Evolutionary conservation across 2,329 filamentous ascomycete species (phyloP).

Genomic region (Colletotrichum tamarilloi): DNA sequence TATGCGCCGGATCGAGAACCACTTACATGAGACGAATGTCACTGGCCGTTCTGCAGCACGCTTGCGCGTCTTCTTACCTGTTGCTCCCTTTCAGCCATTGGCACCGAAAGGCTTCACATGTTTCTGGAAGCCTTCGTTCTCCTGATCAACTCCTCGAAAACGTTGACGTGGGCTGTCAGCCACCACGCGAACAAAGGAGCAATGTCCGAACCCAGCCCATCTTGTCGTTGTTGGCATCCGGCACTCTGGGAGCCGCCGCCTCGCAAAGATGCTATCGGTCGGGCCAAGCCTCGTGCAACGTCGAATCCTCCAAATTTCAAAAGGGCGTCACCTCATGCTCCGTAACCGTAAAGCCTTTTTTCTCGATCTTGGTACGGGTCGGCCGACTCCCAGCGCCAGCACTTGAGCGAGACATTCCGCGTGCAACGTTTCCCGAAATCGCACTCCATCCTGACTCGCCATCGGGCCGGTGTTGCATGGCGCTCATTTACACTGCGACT

Average conservation of each 20-base stretch:
- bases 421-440: constrained; percentile 6
- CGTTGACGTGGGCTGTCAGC: not conserved
- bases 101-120: not conserved
- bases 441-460: constrained; percentile 22
- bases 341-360: not conserved
- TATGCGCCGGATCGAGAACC: not conserved
- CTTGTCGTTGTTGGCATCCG: not conserved
- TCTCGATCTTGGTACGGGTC: not conserved
- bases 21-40: not conserved
- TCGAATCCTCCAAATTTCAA: not conserved
- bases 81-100: not conserved
- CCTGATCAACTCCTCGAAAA: not conserved
- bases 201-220: not conserved
- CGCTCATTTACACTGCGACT: constrained; percentile 1
- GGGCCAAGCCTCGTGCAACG: not conserved
- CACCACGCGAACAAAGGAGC: not conserved
- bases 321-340: not conserved
- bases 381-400: not conserved
- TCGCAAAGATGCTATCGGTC: not conserved
- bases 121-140: not conserved
- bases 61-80: not conserved
- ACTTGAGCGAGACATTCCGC: not conserved
- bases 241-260: not conserved
- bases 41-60: not conserved
- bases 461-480: not conserved